Evolutionary conservation across 768 basidiomycete species (phyloP), one percentile per base, ranked within the genome.

Genomic region (Leccinum broughii): DNA sequence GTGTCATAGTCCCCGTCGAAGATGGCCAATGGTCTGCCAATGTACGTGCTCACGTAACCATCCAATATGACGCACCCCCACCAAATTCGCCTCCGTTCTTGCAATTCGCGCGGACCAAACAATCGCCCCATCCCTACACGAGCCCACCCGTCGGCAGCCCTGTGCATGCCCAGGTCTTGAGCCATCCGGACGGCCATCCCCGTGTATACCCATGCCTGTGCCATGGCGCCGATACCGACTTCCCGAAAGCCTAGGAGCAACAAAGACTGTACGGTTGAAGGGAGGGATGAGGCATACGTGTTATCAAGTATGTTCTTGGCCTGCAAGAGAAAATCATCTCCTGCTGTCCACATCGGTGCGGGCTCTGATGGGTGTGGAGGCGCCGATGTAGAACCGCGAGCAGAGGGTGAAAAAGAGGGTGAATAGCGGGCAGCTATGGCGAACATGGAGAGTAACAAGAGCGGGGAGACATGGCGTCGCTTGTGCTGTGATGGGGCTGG

Each of bases 141-240:
- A 20, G 82, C 81, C 91, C 92, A 93, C 30, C 86, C 85, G 68
- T 93, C 91, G 32, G 92, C 89, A 64, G 81, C 82, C 37, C 90
- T 82, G 68, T 93, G 92, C 82, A 93, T 84, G 8, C 92, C 92
- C 57, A 93, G 72, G 72, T 93, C 92, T 74, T 92, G 92, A 15
- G 92, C 92, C 92, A 95, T 93, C n/a, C 93, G 83, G 39, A 95
- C 87, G 0, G 89, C 92, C 88, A 92, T 90, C 11, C 93, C 92
- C 20, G 87, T 83, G 68, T 89, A 92, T 10, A 86, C 82, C 93
- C 93, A 95, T 34, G 90, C 88, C 72, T 89, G 85, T 8, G 89
- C 88, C 92, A 94, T 95, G 17, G 90, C 85, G 50, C 91, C 93
- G 60, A 93, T 90, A 3, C 93, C 93, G 46, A 93, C 83, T 73